Base-by-base conservation (phyloP, 2,329 filamentous ascomycete genomes). In the Penicillium crustosum region DNA sequence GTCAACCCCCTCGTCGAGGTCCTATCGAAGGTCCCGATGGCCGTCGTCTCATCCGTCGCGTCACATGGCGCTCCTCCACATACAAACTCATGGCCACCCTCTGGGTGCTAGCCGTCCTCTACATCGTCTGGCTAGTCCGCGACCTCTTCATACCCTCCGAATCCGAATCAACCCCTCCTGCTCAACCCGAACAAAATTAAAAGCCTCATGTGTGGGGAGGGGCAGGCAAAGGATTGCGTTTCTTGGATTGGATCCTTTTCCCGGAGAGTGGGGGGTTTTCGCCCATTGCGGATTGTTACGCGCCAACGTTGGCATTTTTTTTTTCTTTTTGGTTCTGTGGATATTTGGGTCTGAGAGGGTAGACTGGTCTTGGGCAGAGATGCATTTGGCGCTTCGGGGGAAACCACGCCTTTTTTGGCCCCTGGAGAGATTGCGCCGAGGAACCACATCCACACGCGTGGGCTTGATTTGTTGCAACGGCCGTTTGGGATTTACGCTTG, bases 1-100 rank as follows among this genome's bases (percentile, higher is more conserved):
- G 61, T 35, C 57, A 62, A 49, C 64, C 63, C 41, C 69, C 61
- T 54, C 73, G 70, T 49, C 69, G 73, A 42, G 74, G 73, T 10
- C 74, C 73, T 44, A 75, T 76, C 61, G 74, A 76, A 60, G 73
- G 73, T n/a, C 74, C 74, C 35, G 68, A 72, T 64, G 74, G 74
- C 58, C 71, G 73, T 41, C 68, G 72, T 49, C 63, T 76, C 39
- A 73, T 74, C 59, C 73, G 74, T 33, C 69, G 74, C 60, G 73
- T 76, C 62, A 76, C 74, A 62, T 77, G 74, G 74, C 73, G 75
- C 36, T 76, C 74, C 13, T 76, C 74, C 17, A 75, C 74, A 21
- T 76, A 77, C 68, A 77, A 75, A 60, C 63, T 77, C 42, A 70
- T 76, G 66, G 73, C 75, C 7, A 75, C 72, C 39, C 63, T 76